phyloP scores from a whole-genome alignment of 129 eudicot genomes.

The Silybum marianum region DNA sequence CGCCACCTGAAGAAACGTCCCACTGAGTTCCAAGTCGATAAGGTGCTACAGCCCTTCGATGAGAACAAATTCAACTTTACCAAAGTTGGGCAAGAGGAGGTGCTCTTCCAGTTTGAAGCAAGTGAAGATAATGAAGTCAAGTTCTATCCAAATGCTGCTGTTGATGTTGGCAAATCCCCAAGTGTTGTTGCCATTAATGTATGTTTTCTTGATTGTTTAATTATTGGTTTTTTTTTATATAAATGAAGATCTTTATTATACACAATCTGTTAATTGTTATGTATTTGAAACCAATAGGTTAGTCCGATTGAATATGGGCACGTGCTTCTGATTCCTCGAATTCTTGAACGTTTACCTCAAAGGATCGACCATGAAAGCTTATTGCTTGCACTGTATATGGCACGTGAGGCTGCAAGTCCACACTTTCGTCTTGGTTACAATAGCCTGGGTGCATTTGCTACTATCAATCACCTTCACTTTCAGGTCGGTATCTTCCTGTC shows the following conservation, averaged over 20 bases:
- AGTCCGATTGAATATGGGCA: conserved; percentile 92
- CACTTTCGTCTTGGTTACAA: conserved; percentile 76
- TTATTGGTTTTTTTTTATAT: neutral
- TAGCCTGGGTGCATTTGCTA: conserved; percentile 92
- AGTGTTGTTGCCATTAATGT: conserved; percentile 80
- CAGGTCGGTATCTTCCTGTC: conserved; percentile 44
- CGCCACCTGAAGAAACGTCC: conserved; percentile 77
- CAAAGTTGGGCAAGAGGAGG: conserved; percentile 71
- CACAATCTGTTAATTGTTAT: neutral
- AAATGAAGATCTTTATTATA: neutral
- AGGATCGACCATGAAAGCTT: conserved; percentile 65
- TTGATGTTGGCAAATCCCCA: conserved; percentile 45
- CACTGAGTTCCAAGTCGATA: conserved; percentile 61
- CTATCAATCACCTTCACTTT: conserved; percentile 86
- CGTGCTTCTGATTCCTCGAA: conserved; percentile 74
- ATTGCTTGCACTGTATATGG: conserved; percentile 62
- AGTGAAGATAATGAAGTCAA: conserved; percentile 43
- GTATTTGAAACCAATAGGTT: conserved; percentile 49
- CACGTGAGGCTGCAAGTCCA: conserved; percentile 68
- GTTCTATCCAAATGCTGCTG: conserved; percentile 40
- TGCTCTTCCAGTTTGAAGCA: conserved; percentile 72
- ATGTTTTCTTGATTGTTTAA: conserved; percentile 6
- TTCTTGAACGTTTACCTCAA: conserved; percentile 75
- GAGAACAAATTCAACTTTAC: conserved; percentile 69
- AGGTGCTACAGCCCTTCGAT: conserved; percentile 74